Conservation (phyloP, 2,329 filamentous ascomycete genomes). For the Dothistroma septosporum region DNA sequence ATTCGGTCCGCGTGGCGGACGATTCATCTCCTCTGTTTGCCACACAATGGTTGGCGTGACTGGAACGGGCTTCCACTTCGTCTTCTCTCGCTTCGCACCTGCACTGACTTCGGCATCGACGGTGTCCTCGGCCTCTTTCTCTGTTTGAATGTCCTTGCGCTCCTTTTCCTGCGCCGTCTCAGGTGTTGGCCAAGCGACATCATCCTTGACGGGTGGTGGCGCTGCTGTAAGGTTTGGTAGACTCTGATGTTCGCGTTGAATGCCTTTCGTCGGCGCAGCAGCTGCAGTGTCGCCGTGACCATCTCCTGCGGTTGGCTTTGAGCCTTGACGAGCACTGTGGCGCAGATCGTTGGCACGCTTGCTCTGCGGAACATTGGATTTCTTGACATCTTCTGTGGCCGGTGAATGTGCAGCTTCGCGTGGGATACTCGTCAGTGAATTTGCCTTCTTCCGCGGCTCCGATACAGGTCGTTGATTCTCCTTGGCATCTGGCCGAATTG, state of each 20-base stretch:
- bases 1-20: constrained; percentile 28
- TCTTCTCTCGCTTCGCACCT: constrained; percentile 60
- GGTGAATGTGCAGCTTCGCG: constrained; percentile 14
- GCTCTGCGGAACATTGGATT: constrained; percentile 18
- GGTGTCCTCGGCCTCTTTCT: constrained; percentile 63
- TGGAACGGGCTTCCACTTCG: constrained; percentile 78
- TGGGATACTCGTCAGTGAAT: constrained; percentile 18
- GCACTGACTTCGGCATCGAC: constrained; percentile 51
- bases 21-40: constrained; percentile 57
- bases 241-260: constrained; percentile 25
- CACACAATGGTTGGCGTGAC: constrained; percentile 83
- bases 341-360: constrained; percentile 22
- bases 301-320: constrained; percentile 17
- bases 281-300: constrained; percentile 8
- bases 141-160: constrained; percentile 59
- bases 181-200: constrained; percentile 83
- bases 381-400: constrained; percentile 17
- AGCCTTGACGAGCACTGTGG: constrained; percentile 17
- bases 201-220: constrained; percentile 68
- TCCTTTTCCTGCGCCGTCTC: constrained; percentile 66
- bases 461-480: constrained; percentile 30
- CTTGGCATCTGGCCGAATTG: constrained; percentile 12
- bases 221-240: constrained; percentile 23
- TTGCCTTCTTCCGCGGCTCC: constrained; percentile 28
- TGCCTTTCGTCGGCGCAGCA: constrained; percentile 7